Percentiles rank a stretch among this genome's conserved stretches.
Conservation (phyloP, 257 asterid species). For the Lycium barbarum region DNA sequence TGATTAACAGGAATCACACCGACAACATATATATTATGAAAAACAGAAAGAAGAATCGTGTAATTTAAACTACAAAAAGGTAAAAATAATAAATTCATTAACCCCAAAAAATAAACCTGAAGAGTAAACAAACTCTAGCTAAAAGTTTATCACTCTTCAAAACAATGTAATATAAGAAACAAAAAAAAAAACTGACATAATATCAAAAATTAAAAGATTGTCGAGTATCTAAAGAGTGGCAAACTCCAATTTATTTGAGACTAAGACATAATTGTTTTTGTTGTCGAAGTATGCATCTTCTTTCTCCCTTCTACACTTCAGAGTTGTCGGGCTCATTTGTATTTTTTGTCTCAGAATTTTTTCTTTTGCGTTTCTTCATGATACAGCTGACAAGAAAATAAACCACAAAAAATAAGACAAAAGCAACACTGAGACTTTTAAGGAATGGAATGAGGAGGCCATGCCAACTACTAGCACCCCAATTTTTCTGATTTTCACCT, state of each 20-base stretch:
- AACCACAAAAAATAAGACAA: not conserved
- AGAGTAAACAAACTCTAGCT: not conserved
- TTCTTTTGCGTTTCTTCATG: not conserved
- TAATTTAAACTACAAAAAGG: not conserved
- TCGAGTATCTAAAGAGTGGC: not conserved
- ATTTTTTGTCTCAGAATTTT: not conserved
- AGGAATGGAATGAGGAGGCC: constrained; percentile 9
- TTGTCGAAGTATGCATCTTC: not conserved
- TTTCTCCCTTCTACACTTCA: not conserved
- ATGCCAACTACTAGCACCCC: not conserved
- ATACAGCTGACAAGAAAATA: not conserved
- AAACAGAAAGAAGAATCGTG: not conserved
- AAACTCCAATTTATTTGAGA: not conserved
- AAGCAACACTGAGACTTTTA: not conserved
- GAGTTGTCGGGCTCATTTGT: not conserved
- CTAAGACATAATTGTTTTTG: not conserved
- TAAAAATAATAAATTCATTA: not conserved
- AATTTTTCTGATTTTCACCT: not conserved
- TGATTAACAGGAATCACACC: too few species aligned
- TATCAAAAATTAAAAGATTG: not conserved
- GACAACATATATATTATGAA: not conserved
- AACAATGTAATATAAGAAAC: not conserved
- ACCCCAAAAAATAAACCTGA: not conserved
- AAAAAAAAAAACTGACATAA: not conserved
- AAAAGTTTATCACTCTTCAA: not conserved